Evolutionary conservation across 2,329 filamentous ascomycete genomes (phyloP).

Genomic region (Alternaria infectoria): DNA sequence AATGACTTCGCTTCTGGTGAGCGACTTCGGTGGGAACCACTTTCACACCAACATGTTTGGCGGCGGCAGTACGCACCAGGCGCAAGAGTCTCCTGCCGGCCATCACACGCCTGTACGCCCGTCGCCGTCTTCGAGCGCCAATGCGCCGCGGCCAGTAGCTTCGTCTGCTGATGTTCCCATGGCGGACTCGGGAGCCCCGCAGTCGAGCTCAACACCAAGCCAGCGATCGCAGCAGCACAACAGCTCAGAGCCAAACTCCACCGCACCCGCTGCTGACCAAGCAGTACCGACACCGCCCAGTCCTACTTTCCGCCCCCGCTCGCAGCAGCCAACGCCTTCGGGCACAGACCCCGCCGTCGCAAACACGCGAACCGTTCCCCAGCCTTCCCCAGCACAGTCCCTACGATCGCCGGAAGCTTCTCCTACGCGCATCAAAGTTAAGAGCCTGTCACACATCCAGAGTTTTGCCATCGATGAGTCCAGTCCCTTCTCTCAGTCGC

Average conservation of each 20-base stretch:
- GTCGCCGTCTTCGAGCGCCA: slow-evolving; percentile 35
- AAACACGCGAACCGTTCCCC: slow-evolving; percentile 30
- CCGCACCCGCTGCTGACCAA: slow-evolving; percentile 22
- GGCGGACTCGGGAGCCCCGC: slow-evolving; percentile 46
- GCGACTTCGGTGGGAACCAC: slow-evolving; percentile 77
- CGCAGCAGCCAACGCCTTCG: slow-evolving; percentile 41
- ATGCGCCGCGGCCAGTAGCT: slow-evolving; percentile 33
- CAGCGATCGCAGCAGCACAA: slow-evolving; percentile 35
- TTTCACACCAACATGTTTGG: slow-evolving; percentile 74
- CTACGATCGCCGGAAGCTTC: slow-evolving; percentile 41
- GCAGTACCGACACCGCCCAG: slow-evolving; percentile 38
- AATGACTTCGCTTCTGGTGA: slow-evolving; percentile 67
- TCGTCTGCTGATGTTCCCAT: slow-evolving; percentile 47
- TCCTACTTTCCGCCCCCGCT: slow-evolving; percentile 44
- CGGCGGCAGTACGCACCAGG: slow-evolving; percentile 53
- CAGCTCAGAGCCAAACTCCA: slow-evolving; percentile 25
- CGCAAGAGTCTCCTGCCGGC: slow-evolving; percentile 46
- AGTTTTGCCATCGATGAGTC: slow-evolving; percentile 81
- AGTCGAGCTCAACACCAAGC: slow-evolving; percentile 37
- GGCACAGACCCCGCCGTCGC: slow-evolving; percentile 23
- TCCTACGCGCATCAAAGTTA: slow-evolving; percentile 71
- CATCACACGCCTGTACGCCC: slow-evolving; percentile 44
- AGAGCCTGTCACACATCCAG: slow-evolving; percentile 89
- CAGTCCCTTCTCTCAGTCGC: slow-evolving; percentile 62
- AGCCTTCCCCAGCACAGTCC: slow-evolving; percentile 34